Conservation (phyloP, 495 filamentous ascomycete genomes). For the Penicillium subrubescens region DNA sequence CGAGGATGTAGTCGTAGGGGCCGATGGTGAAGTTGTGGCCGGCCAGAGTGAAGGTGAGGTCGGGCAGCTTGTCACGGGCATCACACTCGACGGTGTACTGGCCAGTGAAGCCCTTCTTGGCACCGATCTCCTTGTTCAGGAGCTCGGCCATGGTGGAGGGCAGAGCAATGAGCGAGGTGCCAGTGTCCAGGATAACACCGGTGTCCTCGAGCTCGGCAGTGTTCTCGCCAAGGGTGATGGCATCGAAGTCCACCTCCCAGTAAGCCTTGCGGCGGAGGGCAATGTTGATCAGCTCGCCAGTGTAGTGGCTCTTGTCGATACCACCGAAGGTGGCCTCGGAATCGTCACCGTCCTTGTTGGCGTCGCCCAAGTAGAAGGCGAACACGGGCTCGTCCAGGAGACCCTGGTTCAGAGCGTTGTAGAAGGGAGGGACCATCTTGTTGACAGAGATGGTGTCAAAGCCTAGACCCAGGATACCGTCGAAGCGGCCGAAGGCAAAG, state of each 20-base stretch:
- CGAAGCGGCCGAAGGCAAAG: conserved; percentile 97
- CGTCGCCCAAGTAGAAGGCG: conserved; percentile 89
- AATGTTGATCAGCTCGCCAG: conserved; percentile 87
- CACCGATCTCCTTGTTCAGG: conserved; percentile 96
- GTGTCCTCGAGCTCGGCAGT: conserved; percentile 88
- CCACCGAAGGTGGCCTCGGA: conserved; percentile 94
- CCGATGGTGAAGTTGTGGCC: conserved; percentile 91
- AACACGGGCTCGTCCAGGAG: conserved; percentile 91
- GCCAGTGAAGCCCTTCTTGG: conserved; percentile 93
- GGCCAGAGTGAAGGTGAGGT: conserved; percentile 82
- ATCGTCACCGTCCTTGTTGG: conserved; percentile 69
- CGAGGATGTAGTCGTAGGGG: conserved; percentile 92
- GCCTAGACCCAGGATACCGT: conserved; percentile 95
- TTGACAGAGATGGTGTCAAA: conserved; percentile 97
- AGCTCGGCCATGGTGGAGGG: conserved; percentile 93
- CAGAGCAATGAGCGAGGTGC: conserved; percentile 96
- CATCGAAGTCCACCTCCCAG: conserved; percentile 97
- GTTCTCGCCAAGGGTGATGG: conserved; percentile 82
- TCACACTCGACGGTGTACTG: conserved; percentile 93
- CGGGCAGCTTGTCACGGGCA: conserved; percentile 78
- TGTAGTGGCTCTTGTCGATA: conserved; percentile 82
- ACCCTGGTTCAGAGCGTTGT: conserved; percentile 88
- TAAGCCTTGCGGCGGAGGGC: conserved; percentile 97
- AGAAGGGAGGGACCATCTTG: conserved; percentile 91
- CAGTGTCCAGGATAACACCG: conserved; percentile 96